Percentiles rank a stretch among this genome's conserved stretches.
phyloP scores from a whole-genome alignment of 2,329 filamentous ascomycete species.

The Cyphellophora europaea region DNA sequence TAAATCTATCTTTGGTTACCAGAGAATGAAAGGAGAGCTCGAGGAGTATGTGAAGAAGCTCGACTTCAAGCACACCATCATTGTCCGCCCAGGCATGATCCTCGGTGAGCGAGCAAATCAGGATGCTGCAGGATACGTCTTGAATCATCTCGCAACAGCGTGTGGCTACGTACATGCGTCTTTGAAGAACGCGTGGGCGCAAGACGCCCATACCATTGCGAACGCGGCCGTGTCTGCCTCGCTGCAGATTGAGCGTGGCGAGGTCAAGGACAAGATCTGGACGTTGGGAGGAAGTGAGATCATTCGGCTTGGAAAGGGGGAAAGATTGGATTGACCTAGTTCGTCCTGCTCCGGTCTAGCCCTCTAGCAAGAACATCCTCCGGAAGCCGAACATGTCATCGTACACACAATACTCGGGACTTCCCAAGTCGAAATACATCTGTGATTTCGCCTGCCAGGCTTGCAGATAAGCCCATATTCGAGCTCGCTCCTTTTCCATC shows the following conservation, averaged over 20 bases:
- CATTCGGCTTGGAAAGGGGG: conserved; percentile 22
- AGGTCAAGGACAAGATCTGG: conserved; percentile 33
- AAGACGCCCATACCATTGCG: conserved; percentile 64
- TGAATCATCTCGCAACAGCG: conserved; percentile 45
- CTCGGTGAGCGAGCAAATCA: conserved; percentile 60
- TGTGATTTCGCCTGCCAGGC: background rate
- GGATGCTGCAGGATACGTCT: conserved; percentile 49
- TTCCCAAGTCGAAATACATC: conserved; percentile 1
- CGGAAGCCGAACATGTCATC: conserved; percentile 3
- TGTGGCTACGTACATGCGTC: conserved; percentile 44
- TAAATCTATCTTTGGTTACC: conserved; percentile 46
- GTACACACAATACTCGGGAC: conserved; percentile 4
- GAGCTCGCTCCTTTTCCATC: conserved; percentile 1
- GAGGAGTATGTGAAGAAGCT: conserved; percentile 66
- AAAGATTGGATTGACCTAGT: no score
- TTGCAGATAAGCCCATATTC: background rate
- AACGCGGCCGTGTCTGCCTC: conserved; percentile 30
- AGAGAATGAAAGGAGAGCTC: conserved; percentile 75
- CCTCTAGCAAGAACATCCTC: conserved; percentile 1
- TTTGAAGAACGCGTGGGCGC: conserved; percentile 58
- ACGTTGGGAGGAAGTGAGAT: conserved; percentile 29
- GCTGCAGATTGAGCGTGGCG: conserved; percentile 29
- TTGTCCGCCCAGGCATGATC: conserved; percentile 66
- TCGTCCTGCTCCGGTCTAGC: no score
- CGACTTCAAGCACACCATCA: conserved; percentile 68